Base-by-base conservation (phyloP, 345 rosid genomes). In the Gossypium turneri region DNA sequence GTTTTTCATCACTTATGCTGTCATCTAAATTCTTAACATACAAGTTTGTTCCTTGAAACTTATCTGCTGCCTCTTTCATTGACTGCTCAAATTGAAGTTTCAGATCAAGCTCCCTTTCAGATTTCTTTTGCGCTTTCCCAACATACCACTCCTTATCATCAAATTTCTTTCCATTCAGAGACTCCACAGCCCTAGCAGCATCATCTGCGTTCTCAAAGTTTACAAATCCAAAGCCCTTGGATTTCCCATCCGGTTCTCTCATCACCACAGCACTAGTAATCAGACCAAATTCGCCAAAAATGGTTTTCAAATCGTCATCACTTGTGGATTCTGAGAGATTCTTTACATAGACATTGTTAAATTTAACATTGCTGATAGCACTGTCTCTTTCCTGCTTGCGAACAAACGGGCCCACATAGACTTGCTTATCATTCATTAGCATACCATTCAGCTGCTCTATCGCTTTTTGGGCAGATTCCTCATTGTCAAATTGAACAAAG, bases 71-170 rank as follows among this genome's bases (percentile, higher is more conserved):
- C 79, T 93, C 96, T 86, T 88, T 95, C 79, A 86, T 82, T 71
- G 80, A 86, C 82, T 93, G 99, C 87, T 95, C 98, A 83, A 88
- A 93, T 74, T 77, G 84, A 12, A 72, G 76, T 73, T 87, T 95
- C 71, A 95, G 80, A 78, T 93, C 98, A 2, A 63, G 58, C 82
- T 93, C 98, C 80, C 98, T 91, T 79, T 95, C 98, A 13, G 85
- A 86, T 79, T 92, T 94, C 74, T 92, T 94, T 81, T 90, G 97
- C 12, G 99, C 99, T 84, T 86, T 93, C 52, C 99, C 99, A 65
- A 93, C 99, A 83, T 81, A 95, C 97, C 94, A 95, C 85, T 93
- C 99, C 82, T 91, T 92, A 48, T 91, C 98, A 24, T 94, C 98
- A 82, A 86, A 41, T 76, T 84, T 92, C 77, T 83, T 91, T 43